Conservation (phyloP, 1,284 basidiomycete species). For the Sporisorium reilianum region DNA sequence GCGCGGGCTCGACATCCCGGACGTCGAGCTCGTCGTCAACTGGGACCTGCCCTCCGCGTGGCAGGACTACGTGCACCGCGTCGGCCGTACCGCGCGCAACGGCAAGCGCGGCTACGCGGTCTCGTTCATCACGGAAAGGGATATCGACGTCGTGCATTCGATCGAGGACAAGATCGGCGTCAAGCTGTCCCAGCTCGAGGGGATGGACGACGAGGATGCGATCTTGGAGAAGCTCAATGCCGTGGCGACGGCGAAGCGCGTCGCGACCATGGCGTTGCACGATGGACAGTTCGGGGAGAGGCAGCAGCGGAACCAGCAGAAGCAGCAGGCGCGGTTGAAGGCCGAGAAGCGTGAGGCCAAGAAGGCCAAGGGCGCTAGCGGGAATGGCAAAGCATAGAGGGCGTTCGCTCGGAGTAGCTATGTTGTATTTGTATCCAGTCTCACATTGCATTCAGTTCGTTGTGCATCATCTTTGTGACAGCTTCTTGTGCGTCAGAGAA, state of each 20-base stretch:
- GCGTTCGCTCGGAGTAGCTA: too few relatives aligned
- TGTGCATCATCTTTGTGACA: background rate
- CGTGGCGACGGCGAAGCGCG: slow-evolving; percentile 89
- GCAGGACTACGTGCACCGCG: slow-evolving; percentile 76
- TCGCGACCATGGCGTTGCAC: slow-evolving; percentile 89
- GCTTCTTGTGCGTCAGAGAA: too few relatives aligned
- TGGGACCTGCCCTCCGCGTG: slow-evolving; percentile 86
- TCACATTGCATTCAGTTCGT: background rate
- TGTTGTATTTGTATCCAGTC: slow-evolving; percentile 21
- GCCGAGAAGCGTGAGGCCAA: slow-evolving; percentile 33
- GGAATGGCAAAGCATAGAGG: background rate
- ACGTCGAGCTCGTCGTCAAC: slow-evolving; percentile 93
- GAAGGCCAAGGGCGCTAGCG: background rate
- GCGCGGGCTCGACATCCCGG: slow-evolving; percentile 70
- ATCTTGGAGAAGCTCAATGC: slow-evolving; percentile 88
- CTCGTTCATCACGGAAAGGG: slow-evolving; percentile 93
- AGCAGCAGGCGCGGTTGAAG: slow-evolving; percentile 68
- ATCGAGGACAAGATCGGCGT: slow-evolving; percentile 89
- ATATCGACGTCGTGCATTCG: slow-evolving; percentile 83
- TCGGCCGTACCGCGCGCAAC: slow-evolving; percentile 89
- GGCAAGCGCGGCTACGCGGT: slow-evolving; percentile 89
- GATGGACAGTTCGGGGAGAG: slow-evolving; percentile 90
- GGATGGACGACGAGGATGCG: slow-evolving; percentile 76
- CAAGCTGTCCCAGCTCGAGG: slow-evolving; percentile 56
- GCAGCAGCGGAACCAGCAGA: slow-evolving; percentile 82